phyloP scores from a whole-genome alignment of 148 eudicot genomes.

The Rhododendron mucronatum region DNA sequence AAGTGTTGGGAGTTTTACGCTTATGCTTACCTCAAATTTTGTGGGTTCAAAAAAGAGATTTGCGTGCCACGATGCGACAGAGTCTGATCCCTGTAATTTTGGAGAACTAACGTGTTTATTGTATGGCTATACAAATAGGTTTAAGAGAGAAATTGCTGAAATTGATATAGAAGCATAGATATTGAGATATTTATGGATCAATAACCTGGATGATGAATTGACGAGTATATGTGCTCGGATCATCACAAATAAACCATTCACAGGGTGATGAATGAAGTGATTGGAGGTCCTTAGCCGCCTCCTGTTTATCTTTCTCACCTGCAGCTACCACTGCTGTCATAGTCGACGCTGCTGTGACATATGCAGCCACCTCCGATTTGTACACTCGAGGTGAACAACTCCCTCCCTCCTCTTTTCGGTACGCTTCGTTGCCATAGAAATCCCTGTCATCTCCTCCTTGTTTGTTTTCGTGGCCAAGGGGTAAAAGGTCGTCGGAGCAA shows the following conservation, averaged over 20 bases:
- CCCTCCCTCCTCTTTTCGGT: conserved; percentile 7
- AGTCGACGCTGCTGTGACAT: conserved; percentile 77
- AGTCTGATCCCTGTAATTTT: conserved; percentile 66
- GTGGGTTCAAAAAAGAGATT: conserved; percentile 79
- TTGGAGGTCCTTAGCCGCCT: conserved; percentile 63
- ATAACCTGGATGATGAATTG: conserved; percentile 70
- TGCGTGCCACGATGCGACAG: conserved; percentile 78
- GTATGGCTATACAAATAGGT: background rate
- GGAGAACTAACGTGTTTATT: conserved; percentile 1
- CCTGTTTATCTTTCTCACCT: conserved; percentile 59
- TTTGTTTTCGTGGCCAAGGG: conserved; percentile 13
- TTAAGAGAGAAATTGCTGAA: background rate
- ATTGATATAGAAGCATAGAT: background rate
- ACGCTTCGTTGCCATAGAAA: background rate
- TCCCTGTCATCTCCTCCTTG: conserved; percentile 8
- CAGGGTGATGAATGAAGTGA: conserved; percentile 78
- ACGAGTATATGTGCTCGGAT: conserved; percentile 55
- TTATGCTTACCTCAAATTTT: conserved; percentile 60
- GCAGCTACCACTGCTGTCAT: conserved; percentile 87
- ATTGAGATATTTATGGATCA: background rate
- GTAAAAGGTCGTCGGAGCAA: conserved; percentile 26
- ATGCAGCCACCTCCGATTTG: conserved; percentile 68
- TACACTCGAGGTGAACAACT: conserved; percentile 19
- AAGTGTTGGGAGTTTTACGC: background rate
- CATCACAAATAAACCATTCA: conserved; percentile 89